Conservation (phyloP, 2,329 filamentous ascomycete species). For the Penicillium oxalicum region DNA sequence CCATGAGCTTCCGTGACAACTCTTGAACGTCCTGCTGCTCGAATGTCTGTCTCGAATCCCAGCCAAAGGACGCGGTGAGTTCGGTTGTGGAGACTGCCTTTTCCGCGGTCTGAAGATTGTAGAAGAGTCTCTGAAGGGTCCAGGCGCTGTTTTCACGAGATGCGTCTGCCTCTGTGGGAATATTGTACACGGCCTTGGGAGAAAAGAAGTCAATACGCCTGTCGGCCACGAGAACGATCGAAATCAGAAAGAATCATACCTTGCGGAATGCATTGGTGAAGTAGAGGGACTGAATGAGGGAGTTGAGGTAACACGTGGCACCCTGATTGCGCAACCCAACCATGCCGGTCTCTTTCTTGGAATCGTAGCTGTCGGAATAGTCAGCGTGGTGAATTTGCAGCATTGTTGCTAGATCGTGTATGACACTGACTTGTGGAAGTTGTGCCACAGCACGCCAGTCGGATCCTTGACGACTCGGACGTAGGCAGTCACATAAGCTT, state of each 20-base stretch:
- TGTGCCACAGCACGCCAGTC: slow-evolving; percentile 46
- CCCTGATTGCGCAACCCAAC: slow-evolving; percentile 96
- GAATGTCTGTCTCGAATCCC: slow-evolving; percentile 96
- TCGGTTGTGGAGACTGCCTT: slow-evolving; percentile 83
- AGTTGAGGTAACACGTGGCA: slow-evolving; percentile 84
- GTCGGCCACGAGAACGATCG: neutral
- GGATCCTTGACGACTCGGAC: slow-evolving; percentile 46
- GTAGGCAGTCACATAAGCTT: slow-evolving; percentile 43
- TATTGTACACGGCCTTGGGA: slow-evolving; percentile 82
- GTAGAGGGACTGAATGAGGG: slow-evolving; percentile 74
- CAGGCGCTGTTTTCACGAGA: slow-evolving; percentile 84
- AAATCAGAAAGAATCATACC: slow-evolving; percentile 44
- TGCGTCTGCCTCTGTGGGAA: slow-evolving; percentile 81
- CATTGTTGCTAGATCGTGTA: neutral
- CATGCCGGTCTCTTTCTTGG: slow-evolving; percentile 97
- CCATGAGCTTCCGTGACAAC: slow-evolving; percentile 92
- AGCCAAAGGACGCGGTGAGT: slow-evolving; percentile 92
- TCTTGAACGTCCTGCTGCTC: slow-evolving; percentile 99
- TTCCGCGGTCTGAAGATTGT: slow-evolving; percentile 82
- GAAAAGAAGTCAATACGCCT: slow-evolving; percentile 1
- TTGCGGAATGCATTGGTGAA: slow-evolving; percentile 92
- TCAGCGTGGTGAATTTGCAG: neutral
- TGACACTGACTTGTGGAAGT: slow-evolving; percentile 38
- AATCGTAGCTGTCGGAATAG: slow-evolving; percentile 64
- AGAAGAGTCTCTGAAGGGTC: slow-evolving; percentile 88